phyloP scores from a whole-genome alignment of 768 basidiomycete genomes.

The Xanthoconium stramineum region DNA sequence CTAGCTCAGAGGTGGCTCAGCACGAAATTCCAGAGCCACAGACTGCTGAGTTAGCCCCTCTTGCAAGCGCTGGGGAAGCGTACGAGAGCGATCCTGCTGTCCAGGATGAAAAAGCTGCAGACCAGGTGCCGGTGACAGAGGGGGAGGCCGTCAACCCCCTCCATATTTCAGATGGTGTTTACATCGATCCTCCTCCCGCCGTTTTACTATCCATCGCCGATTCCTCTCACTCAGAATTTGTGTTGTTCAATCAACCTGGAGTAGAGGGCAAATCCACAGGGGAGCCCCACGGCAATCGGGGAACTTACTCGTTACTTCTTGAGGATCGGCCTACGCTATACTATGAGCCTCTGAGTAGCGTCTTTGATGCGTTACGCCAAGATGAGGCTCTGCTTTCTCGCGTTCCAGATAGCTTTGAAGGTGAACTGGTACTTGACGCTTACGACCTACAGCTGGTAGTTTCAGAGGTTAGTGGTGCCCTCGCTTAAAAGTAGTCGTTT shows the following conservation, averaged over 20 bases:
- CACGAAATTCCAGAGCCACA: conserved; percentile 8
- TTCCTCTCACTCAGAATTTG: conserved; percentile 40
- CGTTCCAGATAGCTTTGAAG: conserved; percentile 47
- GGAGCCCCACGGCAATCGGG: conserved; percentile 15
- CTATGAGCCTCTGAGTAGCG: conserved; percentile 67
- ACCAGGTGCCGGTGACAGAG: conserved; percentile 7
- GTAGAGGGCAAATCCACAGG: conserved; percentile 23
- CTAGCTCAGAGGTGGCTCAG: conserved; percentile 9
- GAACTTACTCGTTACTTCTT: conserved; percentile 46
- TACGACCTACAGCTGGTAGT: conserved; percentile 62
- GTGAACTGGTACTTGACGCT: conserved; percentile 69
- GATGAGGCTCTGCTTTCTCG: conserved; percentile 48
- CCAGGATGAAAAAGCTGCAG: conserved; percentile 13
- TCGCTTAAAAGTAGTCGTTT: neutral
- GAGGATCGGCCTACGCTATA: conserved; percentile 66
- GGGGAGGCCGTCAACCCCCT: conserved; percentile 41
- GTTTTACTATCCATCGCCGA: conserved; percentile 50
- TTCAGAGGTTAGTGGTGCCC: conserved; percentile 51
- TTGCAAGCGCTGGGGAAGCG: conserved; percentile 4
- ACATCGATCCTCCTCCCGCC: conserved; percentile 72
- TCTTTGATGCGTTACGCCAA: conserved; percentile 71
- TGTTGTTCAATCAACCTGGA: conserved; percentile 55
- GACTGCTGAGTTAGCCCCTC: conserved; percentile 9
- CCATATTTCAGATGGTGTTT: conserved; percentile 63
- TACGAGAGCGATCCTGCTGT: neutral